Percentiles rank a stretch among this genome's conserved stretches.
Evolutionary conservation across 352 stramenopile species (phyloP).

Genomic region (Phytophthora sojae): DNA sequence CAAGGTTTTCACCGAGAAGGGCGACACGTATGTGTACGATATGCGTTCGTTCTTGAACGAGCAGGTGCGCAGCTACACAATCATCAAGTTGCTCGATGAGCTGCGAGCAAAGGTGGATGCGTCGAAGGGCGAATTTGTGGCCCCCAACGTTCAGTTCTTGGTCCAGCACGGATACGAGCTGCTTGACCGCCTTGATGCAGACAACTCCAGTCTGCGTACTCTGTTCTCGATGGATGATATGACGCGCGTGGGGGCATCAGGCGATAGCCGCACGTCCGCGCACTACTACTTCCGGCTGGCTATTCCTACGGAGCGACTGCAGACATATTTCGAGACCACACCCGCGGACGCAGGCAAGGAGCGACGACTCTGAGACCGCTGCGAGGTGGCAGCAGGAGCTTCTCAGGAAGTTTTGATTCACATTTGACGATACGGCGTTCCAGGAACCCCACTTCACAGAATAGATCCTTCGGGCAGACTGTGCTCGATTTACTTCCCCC

Average conservation of each 20-base stretch:
- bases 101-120: slow-evolving; percentile 58
- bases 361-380: slow-evolving; percentile 34
- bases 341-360: slow-evolving; percentile 43
- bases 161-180: slow-evolving; percentile 80
- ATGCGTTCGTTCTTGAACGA: slow-evolving; percentile 64
- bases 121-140: slow-evolving; percentile 38
- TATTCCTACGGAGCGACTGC: slow-evolving; percentile 50
- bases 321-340: slow-evolving; percentile 69
- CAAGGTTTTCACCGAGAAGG: slow-evolving; percentile 58
- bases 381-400: neutral
- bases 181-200: slow-evolving; percentile 79
- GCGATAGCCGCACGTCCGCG: slow-evolving; percentile 29
- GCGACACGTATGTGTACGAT: slow-evolving; percentile 65
- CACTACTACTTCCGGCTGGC: slow-evolving; percentile 74
- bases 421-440: slow-evolving; percentile 5
- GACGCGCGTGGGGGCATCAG: slow-evolving; percentile 51
- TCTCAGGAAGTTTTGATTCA: slow-evolving; percentile 12
- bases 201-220: slow-evolving; percentile 67
- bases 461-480: slow-evolving; percentile 5
- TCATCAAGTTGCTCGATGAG: slow-evolving; percentile 65
- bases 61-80: slow-evolving; percentile 68
- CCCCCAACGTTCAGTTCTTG: slow-evolving; percentile 76
- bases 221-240: slow-evolving; percentile 91
- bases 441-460: neutral
- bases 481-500: neutral